Base-by-base conservation (phyloP, 306 rosid species). In the Casuarina equisetifolia region DNA sequence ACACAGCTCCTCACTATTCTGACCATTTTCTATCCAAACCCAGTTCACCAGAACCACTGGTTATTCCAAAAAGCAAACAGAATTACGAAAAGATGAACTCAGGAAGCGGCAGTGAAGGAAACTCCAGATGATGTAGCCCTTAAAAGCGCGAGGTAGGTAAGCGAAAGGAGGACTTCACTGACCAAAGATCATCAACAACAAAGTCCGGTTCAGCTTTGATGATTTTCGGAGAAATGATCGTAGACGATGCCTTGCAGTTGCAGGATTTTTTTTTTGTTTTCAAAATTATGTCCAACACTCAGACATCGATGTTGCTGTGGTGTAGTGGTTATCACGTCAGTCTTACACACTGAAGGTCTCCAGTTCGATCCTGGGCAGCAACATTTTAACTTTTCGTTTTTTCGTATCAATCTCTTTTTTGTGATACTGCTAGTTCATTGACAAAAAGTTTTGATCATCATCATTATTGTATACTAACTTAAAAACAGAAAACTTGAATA, bases 1-100 rank as follows among this genome's bases (percentile, higher is more conserved):
- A 88, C 76, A 82, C 90, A 93, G 81, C 89, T 86, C 85, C 95
- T 89, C 70, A 80, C 76, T 68, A 89, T 39, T 61, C 86, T 77
- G 71, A 5, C 81, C 97, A 88, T 87, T 61, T 74, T 76, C 69
- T 61, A 46, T 11, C 67, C 35, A 6, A 70, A n/a, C 78, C 10
- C 42, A 87, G 84, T 49, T 75, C 51, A 63, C 72, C 44, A 58
- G 46, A 46, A 35, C 38, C 38, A 9, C 17, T 32, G 38, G 25
- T 12, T 6, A 5, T 5, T 4, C 13, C 5, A 25, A 39, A 61
- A 2, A 59, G 16, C 12, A 5, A 32, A n/a, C 1, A n/a, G 9
- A 0, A 35, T 12, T 17, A 19, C 5, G 15, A 8, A 48, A 25
- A 59, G 20, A 74, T 16, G 19, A 46, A 44, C 7, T 39, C 15